These are phyloP conservation scores for Dactylorhiza incarnata DNA, from an alignment of 106 monocot genomes.

Conservation along the genomic window DNA sequence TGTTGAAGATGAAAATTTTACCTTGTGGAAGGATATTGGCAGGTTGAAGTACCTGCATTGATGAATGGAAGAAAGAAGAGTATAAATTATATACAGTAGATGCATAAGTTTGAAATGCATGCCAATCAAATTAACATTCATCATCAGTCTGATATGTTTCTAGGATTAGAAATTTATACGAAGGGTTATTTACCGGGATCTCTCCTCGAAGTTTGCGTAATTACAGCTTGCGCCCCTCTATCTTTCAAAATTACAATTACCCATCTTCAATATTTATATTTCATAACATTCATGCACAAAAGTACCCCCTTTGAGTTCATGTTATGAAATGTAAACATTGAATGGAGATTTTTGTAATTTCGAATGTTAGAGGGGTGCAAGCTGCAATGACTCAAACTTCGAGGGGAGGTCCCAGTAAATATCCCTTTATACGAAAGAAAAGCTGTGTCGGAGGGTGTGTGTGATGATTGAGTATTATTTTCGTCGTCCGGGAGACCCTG, in stretches of 20 bases:
- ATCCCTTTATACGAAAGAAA: too few relatives aligned
- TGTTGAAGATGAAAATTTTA: neutral
- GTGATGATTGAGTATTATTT: too few relatives aligned
- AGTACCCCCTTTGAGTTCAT: too few relatives aligned
- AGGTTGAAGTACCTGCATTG: constrained; percentile 19
- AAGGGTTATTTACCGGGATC: neutral
- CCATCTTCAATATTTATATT: too few relatives aligned
- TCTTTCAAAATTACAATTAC: too few relatives aligned
- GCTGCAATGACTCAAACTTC: neutral
- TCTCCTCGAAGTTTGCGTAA: too few relatives aligned
- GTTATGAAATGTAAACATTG: too few relatives aligned
- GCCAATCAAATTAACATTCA: neutral
- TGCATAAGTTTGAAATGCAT: neutral
- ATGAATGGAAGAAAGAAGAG: neutral
- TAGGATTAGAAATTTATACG: neutral
- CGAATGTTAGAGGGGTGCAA: neutral
- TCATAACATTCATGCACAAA: too few relatives aligned
- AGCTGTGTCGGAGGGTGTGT: too few relatives aligned
- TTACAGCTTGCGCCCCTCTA: too few relatives aligned
- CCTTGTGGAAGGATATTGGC: constrained; percentile 16
- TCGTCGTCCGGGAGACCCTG: too few relatives aligned
- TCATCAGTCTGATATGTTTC: neutral
- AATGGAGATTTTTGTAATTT: neutral
- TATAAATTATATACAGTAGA: neutral
- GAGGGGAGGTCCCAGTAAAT: too few relatives aligned